phyloP scores from a whole-genome alignment of 2,329 filamentous ascomycete species.

The Cercospora sojina region DNA sequence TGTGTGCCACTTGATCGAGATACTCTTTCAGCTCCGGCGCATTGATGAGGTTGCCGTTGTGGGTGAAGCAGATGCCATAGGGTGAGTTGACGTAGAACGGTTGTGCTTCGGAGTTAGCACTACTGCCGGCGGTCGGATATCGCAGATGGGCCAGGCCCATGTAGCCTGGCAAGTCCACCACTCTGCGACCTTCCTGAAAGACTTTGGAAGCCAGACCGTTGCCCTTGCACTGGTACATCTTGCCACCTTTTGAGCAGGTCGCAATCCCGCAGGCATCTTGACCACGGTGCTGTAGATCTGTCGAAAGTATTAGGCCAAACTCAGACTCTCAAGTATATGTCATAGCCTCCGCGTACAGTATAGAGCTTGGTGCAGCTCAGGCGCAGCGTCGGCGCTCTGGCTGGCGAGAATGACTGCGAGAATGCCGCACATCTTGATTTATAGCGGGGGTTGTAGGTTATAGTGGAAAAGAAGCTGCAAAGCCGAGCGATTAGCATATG shows the following conservation, averaged over 20 bases:
- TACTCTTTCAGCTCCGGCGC: constrained; percentile 66
- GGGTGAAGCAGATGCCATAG: constrained; percentile 76
- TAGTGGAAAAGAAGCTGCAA: not conserved
- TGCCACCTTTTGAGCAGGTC: constrained; percentile 69
- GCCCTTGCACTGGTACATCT: constrained; percentile 86
- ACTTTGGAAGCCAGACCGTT: constrained; percentile 84
- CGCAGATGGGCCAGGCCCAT: constrained; percentile 85
- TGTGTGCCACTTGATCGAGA: constrained; percentile 74
- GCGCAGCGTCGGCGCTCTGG: constrained; percentile 40
- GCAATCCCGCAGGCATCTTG: constrained; percentile 89
- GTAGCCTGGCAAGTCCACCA: constrained; percentile 74
- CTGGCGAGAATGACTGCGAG: constrained; percentile 51
- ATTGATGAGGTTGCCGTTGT: constrained; percentile 90
- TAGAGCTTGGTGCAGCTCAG: constrained; percentile 41
- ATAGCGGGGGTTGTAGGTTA: constrained; percentile 10
- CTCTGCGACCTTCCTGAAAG: constrained; percentile 74
- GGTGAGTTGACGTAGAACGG: constrained; percentile 89
- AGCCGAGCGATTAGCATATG: constrained; percentile 7
- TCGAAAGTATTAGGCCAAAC: not conserved
- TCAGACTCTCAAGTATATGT: not conserved
- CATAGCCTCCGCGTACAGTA: constrained; percentile 28
- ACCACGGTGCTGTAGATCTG: constrained; percentile 59
- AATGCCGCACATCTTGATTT: constrained; percentile 51
- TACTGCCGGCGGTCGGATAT: constrained; percentile 86
- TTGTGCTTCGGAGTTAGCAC: constrained; percentile 80